Evolutionary conservation across 2,329 filamentous ascomycete species (phyloP).

Genomic region (Microthyrium microscopicum): DNA sequence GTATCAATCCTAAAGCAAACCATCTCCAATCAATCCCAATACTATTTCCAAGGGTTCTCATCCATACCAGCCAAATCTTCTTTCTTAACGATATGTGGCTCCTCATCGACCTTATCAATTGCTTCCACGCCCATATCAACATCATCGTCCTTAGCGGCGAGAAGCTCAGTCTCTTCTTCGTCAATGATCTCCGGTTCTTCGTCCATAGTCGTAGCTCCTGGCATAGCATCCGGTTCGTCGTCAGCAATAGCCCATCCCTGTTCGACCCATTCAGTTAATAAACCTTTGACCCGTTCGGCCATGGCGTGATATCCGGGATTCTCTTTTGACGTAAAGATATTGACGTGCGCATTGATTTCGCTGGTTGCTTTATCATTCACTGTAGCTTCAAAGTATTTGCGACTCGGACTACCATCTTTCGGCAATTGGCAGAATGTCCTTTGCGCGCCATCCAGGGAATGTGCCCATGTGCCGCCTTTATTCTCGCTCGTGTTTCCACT

Average conservation of each 20-base stretch:
- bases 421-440: conserved; percentile 69
- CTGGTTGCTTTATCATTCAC: conserved; percentile 66
- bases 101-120: conserved; percentile 1
- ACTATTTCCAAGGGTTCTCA: conserved; percentile 4
- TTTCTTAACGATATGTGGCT: not conserved
- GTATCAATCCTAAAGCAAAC: too few relatives aligned
- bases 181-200: conserved; percentile 12
- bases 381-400: conserved; percentile 19
- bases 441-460: conserved; percentile 38
- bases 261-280: conserved; percentile 48
- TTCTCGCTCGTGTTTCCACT: too few relatives aligned
- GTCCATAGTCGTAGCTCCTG: conserved; percentile 3
- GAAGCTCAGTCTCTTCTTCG: not conserved
- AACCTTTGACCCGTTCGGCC: conserved; percentile 44
- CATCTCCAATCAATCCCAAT: too few relatives aligned
- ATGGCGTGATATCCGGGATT: conserved; percentile 60
- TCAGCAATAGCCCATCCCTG: conserved; percentile 44
- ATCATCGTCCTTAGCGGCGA: not conserved
- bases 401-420: conserved; percentile 16
- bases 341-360: conserved; percentile 67
- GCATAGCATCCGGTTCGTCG: conserved; percentile 2
- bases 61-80: not conserved
- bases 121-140: not conserved
- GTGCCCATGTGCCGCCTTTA: conserved; percentile 12
- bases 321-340: conserved; percentile 55